Evolutionary conservation across 371 early-diverging fungal species (phyloP), one percentile per base, ranked within the genome.

Genomic region (Saksenaea vasiformis): DNA sequence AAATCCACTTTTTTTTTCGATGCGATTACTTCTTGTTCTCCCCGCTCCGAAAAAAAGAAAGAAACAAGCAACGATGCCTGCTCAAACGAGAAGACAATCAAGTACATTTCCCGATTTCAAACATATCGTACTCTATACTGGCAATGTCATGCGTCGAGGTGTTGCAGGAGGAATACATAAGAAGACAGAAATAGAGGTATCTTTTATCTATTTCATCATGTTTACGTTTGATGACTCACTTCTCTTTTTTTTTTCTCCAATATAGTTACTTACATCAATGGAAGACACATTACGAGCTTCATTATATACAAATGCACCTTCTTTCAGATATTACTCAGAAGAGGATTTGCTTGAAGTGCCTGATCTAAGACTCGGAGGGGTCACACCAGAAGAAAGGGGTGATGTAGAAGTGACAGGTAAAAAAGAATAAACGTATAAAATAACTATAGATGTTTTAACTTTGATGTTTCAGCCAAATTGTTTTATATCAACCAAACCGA

Each of bases 361-460:
- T 56, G 77, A 78, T 66, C 62, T 78, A n/a, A 73, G 76, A 65
- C 59, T 65, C 8, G 70, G 68, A 38, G 78, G 76, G 54, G 74
- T 78, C 51, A 63, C 67, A 5, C 67, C 73, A 22, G 80, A 78
- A 17, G 84, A 83, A 51, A 74, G 85, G 26, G 59, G 73, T 38
- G 72, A 80, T 57, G 78, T 83, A 14, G 85, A 86, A 60, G 78
- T 86, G 24, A 86, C 86, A 64, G 86, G 86, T 78, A 64, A 54
- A 41, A 15, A 60, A 54, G 28, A 54, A 58, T 10, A 22, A 8
- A 2, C 27, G 15, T 2, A 19, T 8, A 37, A 47, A 38, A 13
- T 2, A 28, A 17, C 27, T 10, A 14, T 11, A 22, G 24, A 9
- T 19, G 10, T 47, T 47, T 47, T 14, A n/a, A n/a, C n/a, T n/a